phyloP scores from a whole-genome alignment of 2,329 filamentous ascomycete species.

The Pestalotiopsis sp. region DNA sequence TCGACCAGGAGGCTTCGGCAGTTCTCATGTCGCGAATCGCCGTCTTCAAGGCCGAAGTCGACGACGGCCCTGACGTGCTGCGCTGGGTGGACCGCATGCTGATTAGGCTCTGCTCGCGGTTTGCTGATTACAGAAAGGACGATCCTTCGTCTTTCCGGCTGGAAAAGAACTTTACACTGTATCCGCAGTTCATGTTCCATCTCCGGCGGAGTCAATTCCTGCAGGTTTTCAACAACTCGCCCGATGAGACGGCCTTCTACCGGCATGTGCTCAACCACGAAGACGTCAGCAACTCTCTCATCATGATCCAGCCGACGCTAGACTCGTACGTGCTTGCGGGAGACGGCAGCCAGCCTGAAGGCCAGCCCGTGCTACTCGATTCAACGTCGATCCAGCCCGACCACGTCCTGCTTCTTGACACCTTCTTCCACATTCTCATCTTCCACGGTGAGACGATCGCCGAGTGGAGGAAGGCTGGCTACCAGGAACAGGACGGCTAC shows the following conservation, averaged over 20 bases:
- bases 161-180: slow-evolving; percentile 98
- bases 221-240: slow-evolving; percentile 99
- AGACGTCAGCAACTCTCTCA: slow-evolving; percentile 91
- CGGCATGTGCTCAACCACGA: slow-evolving; percentile 96
- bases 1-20: slow-evolving; percentile 96
- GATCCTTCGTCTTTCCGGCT: slow-evolving; percentile 95
- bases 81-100: slow-evolving; percentile 99
- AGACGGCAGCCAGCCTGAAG: slow-evolving; percentile 87
- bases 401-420: slow-evolving; percentile 92
- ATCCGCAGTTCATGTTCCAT: slow-evolving; percentile 99
- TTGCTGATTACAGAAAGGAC: slow-evolving; percentile 97
- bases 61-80: slow-evolving; percentile 96
- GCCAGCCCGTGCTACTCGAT: slow-evolving; percentile 90
- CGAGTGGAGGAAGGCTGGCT: slow-evolving; percentile 96
- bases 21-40: slow-evolving; percentile 99
- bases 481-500: slow-evolving; percentile 97
- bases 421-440: slow-evolving; percentile 99
- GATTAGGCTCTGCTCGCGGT: slow-evolving; percentile 92
- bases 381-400: slow-evolving; percentile 95
- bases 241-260: slow-evolving; percentile 99
- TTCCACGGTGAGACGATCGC: slow-evolving; percentile 98
- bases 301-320: slow-evolving; percentile 98
- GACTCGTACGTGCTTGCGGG: slow-evolving; percentile 98
- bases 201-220: slow-evolving; percentile 95
- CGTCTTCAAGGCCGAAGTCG: slow-evolving; percentile 97